phyloP scores from a whole-genome alignment of 1,284 basidiomycete genomes.

The Boletus mariae region DNA sequence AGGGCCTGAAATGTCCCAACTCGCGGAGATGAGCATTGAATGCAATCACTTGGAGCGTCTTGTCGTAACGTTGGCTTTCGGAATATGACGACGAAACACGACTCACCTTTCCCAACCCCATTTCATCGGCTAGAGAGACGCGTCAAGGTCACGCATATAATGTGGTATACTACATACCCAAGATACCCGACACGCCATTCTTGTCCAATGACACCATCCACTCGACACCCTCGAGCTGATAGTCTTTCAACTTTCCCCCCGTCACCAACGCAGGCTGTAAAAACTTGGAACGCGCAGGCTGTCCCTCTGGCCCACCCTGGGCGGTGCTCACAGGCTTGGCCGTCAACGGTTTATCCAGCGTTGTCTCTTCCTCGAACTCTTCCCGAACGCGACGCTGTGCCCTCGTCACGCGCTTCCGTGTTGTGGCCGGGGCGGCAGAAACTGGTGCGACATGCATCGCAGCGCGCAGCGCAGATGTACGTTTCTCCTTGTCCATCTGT shows the following conservation, averaged over 20 bases:
- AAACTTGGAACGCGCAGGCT: conserved; percentile 37
- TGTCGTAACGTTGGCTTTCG: not conserved
- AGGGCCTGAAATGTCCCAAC: conserved; percentile 71
- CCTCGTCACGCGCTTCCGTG: conserved; percentile 16
- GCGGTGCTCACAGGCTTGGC: conserved; percentile 12
- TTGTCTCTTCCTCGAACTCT: conserved; percentile 25
- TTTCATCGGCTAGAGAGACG: conserved; percentile 71
- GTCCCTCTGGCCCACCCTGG: conserved; percentile 25
- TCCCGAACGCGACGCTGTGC: conserved; percentile 38
- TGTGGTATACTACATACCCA: conserved; percentile 50
- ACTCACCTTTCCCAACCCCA: conserved; percentile 85
- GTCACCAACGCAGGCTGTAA: conserved; percentile 79
- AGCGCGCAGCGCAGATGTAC: conserved; percentile 22
- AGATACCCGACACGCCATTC: conserved; percentile 92
- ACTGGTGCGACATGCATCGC: conserved; percentile 37
- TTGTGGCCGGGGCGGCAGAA: conserved; percentile 2
- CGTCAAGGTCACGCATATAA: not conserved
- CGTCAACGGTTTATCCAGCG: conserved; percentile 13
- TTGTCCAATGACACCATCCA: conserved; percentile 95
- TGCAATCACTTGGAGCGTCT: conserved; percentile 92
- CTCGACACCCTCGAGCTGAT: conserved; percentile 92
- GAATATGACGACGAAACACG: not conserved
- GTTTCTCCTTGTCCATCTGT: conserved; percentile 60
- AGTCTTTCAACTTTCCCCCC: conserved; percentile 82
- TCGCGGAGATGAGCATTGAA: conserved; percentile 88